A percentile compares a stretch with the other conserved stretches of the same genome.
These are phyloP conservation scores for Syzygium malaccense DNA, from an alignment of 441 rosid genomes.

Conservation along the genomic window DNA sequence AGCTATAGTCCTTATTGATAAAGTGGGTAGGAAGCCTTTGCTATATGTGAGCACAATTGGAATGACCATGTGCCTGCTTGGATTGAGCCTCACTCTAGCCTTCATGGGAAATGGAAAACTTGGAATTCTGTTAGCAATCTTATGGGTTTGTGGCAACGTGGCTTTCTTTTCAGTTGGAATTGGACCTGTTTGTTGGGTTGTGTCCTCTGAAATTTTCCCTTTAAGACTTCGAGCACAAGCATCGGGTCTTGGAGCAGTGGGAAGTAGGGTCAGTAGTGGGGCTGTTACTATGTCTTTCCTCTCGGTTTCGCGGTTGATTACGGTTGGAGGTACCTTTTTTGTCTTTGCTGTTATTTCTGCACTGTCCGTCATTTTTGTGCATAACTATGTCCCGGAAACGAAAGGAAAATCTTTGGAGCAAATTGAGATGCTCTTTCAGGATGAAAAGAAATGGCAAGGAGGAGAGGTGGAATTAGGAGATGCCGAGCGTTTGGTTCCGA, in stretches of 20 bases:
- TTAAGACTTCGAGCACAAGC: conserved; percentile 37
- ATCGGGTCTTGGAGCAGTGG: conserved; percentile 34
- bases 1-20: conserved; percentile 32
- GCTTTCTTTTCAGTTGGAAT: conserved; percentile 40
- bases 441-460: conserved; percentile 2
- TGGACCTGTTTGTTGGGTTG: conserved; percentile 37
- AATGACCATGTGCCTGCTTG: conserved; percentile 28
- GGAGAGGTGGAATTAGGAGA: conserved; percentile 28
- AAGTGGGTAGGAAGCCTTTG: conserved; percentile 32
- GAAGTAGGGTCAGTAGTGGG: conserved; percentile 33
- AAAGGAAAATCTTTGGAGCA: conserved; percentile 39
- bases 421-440: conserved; percentile 28
- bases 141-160: conserved; percentile 30
- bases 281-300: conserved; percentile 34
- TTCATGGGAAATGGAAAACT: conserved; percentile 14
- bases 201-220: conserved; percentile 37
- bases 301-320: conserved; percentile 18
- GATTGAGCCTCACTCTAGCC: conserved; percentile 22
- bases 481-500: conserved; percentile 15
- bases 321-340: conserved; percentile 36
- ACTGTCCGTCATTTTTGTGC: conserved; percentile 22
- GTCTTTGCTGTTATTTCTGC: conserved; percentile 20
- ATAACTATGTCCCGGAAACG: conserved; percentile 28
- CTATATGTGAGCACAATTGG: conserved; percentile 33
- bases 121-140: conserved; percentile 17